Evolutionary conservation across 108 stramenopile genomes (phyloP).

Genomic region (Poteriospumella lacustris): DNA sequence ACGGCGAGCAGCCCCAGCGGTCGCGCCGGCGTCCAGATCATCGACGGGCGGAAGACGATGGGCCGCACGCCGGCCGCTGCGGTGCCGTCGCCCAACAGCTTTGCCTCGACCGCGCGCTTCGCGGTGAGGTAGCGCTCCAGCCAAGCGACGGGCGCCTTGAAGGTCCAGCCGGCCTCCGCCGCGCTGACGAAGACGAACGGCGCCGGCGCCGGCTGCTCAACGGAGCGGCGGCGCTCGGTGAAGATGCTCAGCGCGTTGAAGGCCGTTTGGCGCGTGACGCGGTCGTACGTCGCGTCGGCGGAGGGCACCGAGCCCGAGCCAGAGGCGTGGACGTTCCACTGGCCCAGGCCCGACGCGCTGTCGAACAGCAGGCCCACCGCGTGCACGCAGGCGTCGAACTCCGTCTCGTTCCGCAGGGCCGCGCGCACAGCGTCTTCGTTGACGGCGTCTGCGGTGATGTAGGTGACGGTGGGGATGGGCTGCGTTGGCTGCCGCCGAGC

Average conservation of each 20-base stretch:
- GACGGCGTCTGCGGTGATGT: constrained; percentile 37
- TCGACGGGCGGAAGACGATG: constrained; percentile 33
- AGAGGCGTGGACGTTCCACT: constrained; percentile 36
- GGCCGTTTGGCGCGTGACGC: constrained; percentile 43
- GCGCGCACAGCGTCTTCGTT: constrained; percentile 28
- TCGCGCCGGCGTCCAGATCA: constrained; percentile 40
- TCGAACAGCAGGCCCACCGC: constrained; percentile 49
- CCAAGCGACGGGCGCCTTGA: constrained; percentile 35
- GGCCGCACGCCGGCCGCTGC: constrained; percentile 3
- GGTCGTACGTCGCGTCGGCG: constrained; percentile 41
- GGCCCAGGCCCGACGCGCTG: background rate
- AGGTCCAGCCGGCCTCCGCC: constrained; percentile 44
- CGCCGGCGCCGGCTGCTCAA: background rate
- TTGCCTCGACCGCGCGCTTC: constrained; percentile 39
- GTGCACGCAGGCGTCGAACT: constrained; percentile 43
- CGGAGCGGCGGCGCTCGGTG: background rate
- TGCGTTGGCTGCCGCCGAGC: constrained; percentile 32
- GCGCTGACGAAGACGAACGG: constrained; percentile 46
- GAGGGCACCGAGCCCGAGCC: constrained; percentile 43
- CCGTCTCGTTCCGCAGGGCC: constrained; percentile 29
- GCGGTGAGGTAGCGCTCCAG: constrained; percentile 43
- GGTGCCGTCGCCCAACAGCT: constrained; percentile 5
- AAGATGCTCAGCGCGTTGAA: constrained; percentile 33
- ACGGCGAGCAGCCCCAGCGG: constrained; percentile 30
- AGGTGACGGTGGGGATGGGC: constrained; percentile 20